Evolutionary conservation across 257 asterid genomes (phyloP), one percentile per base, ranked within the genome.

Genomic region (Solanum stenotomum): DNA sequence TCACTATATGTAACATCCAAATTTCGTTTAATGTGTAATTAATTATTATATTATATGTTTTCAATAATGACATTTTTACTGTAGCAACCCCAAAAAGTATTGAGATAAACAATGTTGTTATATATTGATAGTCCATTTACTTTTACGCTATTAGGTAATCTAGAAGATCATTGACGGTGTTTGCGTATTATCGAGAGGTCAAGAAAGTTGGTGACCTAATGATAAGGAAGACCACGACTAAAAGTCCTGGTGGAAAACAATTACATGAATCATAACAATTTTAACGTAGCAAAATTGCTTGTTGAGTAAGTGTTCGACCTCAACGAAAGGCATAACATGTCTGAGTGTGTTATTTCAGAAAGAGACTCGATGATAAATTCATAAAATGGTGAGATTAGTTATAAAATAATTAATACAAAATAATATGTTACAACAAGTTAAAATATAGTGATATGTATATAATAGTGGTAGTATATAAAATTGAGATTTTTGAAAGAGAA

Each of bases 401-500:
- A 49, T 49, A 49, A 49, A 49, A 49, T 31, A 2, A 2, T 2
- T 31, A 31, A 31, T 31, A 40, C 1, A 18, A 52, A 15, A 6
- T 52, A 18, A 52, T 52, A 52, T 52, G 63, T 52, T 16, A 52
- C 9, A 52, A 16, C 4, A 16, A 16, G 0, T 52, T 52, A 52
- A 52, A 18, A 16, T 49, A 52, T 52, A 0, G 0, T 52, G 22
- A 49, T 49, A 49, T 16, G 23, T 16, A 52, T 52, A 18, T 52
- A 52, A 52, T 52, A 52, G 9, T 52, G 63, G 23, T 18, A 61
- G 33, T 77, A 10, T 76, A 38, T 52, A 52, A 82, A 7, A 84
- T 44, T 35, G 59, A 56, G 83, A 84, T 85, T 84, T 87, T 86
- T 87, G 89, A 75, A 90, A 88, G 75, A 84, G 10, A 52, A 52